These are phyloP conservation scores for Otatea glauca DNA, from an alignment of 176 grass and related monocot genomes.

Conservation along the genomic window DNA sequence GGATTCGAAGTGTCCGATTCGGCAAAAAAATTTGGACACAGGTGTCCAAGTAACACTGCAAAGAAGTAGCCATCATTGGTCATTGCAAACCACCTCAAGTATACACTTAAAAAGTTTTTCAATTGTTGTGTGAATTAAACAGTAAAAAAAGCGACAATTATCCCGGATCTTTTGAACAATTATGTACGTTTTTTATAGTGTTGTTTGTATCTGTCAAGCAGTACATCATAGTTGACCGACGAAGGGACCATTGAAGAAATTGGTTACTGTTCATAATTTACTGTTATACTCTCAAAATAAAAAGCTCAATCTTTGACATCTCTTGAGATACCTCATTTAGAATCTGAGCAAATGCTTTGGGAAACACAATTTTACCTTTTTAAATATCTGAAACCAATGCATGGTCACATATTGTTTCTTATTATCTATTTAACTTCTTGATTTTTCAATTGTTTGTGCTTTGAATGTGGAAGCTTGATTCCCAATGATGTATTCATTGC, in stretches of 20 bases:
- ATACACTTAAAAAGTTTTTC: not conserved
- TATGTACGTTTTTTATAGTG: not conserved
- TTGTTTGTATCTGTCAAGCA: not conserved
- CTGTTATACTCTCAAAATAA: not conserved
- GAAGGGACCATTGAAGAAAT: not conserved
- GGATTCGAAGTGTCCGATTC: too few species aligned
- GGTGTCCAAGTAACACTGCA: not conserved
- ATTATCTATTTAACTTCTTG: not conserved
- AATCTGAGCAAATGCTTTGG: not conserved
- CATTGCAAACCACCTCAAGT: not conserved
- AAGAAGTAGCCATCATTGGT: not conserved
- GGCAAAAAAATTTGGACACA: too few species aligned
- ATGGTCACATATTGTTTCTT: not conserved
- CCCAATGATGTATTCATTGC: not conserved
- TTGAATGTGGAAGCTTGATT: not conserved
- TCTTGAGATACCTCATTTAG: not conserved
- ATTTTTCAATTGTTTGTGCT: not conserved
- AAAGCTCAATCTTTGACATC: not conserved
- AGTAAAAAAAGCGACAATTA: not conserved
- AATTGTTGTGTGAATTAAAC: not conserved
- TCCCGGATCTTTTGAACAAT: not conserved
- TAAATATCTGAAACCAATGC: not conserved
- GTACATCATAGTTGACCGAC: not conserved
- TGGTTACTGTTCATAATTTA: not conserved
- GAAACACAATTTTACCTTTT: not conserved